Conservation (phyloP, 2,329 filamentous ascomycete species). For the Neonectria coccinea region DNA sequence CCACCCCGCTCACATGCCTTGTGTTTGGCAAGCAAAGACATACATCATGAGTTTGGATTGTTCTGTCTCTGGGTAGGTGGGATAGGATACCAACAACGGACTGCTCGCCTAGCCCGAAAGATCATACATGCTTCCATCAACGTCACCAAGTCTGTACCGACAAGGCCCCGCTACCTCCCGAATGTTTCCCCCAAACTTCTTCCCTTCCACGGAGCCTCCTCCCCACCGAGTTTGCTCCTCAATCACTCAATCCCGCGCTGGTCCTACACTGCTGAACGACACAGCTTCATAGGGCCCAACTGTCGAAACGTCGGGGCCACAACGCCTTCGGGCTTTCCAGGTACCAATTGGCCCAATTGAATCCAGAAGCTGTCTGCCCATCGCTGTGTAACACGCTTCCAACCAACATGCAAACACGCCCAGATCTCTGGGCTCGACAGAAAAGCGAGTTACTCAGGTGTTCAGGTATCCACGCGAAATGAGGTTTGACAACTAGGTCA, state of each 20-base stretch:
- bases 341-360: slow-evolving; percentile 1
- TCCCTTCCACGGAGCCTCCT: slow-evolving; percentile 37
- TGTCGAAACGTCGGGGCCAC: neutral
- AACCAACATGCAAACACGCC: slow-evolving; percentile 6
- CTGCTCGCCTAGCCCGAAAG: neutral
- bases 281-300: neutral
- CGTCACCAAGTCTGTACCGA: neutral
- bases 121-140: slow-evolving; percentile 15
- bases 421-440: neutral
- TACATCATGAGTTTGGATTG: slow-evolving; percentile 21
- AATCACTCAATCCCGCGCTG: slow-evolving; percentile 14
- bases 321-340: neutral
- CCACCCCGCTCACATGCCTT: neutral
- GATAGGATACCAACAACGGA: slow-evolving; percentile 14
- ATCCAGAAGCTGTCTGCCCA: slow-evolving; percentile 16
- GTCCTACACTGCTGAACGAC: slow-evolving; percentile 3
- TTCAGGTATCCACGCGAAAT: slow-evolving; percentile 1
- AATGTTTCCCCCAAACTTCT: slow-evolving; percentile 1
- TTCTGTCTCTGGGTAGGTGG: slow-evolving; percentile 15
- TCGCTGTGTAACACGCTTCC: slow-evolving; percentile 3
- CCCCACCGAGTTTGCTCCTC: slow-evolving; percentile 44
- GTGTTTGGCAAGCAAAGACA: neutral
- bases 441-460: neutral
- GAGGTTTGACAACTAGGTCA: slow-evolving; percentile 30
- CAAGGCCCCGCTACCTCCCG: slow-evolving; percentile 3